phyloP scores from a whole-genome alignment of 1,139 yeast genomes.

The Lodderomyces theae region DNA sequence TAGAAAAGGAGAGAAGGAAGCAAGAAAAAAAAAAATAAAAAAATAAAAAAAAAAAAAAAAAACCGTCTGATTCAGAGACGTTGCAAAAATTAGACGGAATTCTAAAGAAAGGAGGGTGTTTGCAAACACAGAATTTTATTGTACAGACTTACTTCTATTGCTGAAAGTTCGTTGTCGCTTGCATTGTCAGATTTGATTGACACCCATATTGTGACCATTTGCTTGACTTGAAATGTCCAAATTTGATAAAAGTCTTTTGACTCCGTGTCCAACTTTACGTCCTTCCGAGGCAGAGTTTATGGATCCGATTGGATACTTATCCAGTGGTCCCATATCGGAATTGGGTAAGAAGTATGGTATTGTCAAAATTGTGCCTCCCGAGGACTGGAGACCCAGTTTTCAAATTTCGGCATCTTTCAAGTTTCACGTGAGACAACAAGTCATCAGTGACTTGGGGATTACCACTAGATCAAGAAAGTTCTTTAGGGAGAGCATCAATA shows the following conservation, averaged over 20 bases:
- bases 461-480: slow-evolving; percentile 60
- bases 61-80: not conserved
- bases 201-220: slow-evolving; percentile 5
- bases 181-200: slow-evolving; percentile 6
- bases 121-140: not conserved
- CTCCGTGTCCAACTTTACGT: slow-evolving; percentile 53
- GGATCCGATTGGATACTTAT: slow-evolving; percentile 61
- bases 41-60: not conserved
- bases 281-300: slow-evolving; percentile 56
- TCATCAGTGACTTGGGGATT: slow-evolving; percentile 60
- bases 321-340: slow-evolving; percentile 46
- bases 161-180: slow-evolving; percentile 10
- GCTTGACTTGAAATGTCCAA: slow-evolving; percentile 4
- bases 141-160: not conserved
- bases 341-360: slow-evolving; percentile 63
- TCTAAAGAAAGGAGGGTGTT: not conserved
- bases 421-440: slow-evolving; percentile 67
- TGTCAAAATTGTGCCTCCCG: slow-evolving; percentile 64
- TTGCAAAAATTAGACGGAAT: slow-evolving; percentile 1
- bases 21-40: not conserved
- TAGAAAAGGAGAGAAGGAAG: not conserved
- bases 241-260: slow-evolving; percentile 28
- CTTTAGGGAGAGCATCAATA: slow-evolving; percentile 57
- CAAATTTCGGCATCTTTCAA: slow-evolving; percentile 52
- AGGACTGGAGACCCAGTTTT: slow-evolving; percentile 51